These are phyloP conservation scores for Kwoniella heveanensis DNA, from an alignment of 768 basidiomycete genomes.

Conservation along the genomic window DNA sequence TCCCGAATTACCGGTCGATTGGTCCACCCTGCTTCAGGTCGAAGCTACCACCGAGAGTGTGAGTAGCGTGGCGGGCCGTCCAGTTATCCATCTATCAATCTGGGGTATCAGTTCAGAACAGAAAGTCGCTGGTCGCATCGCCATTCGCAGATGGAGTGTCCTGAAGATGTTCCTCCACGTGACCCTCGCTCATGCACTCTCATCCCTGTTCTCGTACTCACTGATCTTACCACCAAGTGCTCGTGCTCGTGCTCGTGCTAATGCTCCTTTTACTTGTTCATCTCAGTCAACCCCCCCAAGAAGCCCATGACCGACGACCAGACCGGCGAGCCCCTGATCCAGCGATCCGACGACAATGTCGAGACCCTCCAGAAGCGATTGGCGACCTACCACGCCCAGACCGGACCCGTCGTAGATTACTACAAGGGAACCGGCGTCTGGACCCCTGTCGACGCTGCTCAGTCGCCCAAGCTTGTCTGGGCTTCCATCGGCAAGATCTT, in stretches of 20 bases:
- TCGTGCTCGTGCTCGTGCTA: too few relatives aligned
- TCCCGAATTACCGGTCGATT: constrained; percentile 96
- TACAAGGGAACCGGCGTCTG: constrained; percentile 90
- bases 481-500: constrained; percentile 47
- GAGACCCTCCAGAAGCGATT: constrained; percentile 91
- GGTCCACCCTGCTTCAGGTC: constrained; percentile 83
- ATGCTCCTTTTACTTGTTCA: neutral
- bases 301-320: constrained; percentile 91
- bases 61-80: constrained; percentile 50
- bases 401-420: constrained; percentile 92
- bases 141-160: too few relatives aligned
- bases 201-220: too few relatives aligned
- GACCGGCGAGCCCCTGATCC: constrained; percentile 92
- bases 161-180: too few relatives aligned
- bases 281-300: constrained; percentile 82
- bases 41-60: constrained; percentile 96
- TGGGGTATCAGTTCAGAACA: too few relatives aligned
- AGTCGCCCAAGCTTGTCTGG: constrained; percentile 91
- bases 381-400: constrained; percentile 85
- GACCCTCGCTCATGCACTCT: too few relatives aligned
- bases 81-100: neutral
- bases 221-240: too few relatives aligned
- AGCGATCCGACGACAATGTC: constrained; percentile 96
- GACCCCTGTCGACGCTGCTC: constrained; percentile 89
- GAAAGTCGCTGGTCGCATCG: too few relatives aligned